A percentile compares a stretch with the other conserved stretches of the same genome.
phyloP scores from a whole-genome alignment of 2,329 filamentous ascomycete genomes.

The Xylariaceae sp. region DNA sequence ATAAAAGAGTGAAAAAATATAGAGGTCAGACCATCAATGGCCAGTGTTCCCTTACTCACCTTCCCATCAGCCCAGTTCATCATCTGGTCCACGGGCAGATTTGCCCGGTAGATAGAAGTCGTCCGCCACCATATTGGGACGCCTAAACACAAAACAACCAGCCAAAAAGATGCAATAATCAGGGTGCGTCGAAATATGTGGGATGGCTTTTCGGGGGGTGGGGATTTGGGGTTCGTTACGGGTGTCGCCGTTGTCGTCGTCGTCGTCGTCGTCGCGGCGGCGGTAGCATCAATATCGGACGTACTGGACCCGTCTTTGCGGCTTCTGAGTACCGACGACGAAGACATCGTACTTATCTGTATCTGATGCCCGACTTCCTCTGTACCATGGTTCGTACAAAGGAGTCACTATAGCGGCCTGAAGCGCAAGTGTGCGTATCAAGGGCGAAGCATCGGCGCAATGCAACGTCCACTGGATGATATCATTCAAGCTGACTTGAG shows the following conservation, averaged over 20 bases:
- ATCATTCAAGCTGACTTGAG: neutral
- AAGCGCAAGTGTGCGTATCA: slow-evolving; percentile 2
- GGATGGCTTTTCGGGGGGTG: slow-evolving; percentile 72
- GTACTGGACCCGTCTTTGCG: slow-evolving; percentile 8
- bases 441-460: neutral
- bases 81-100: slow-evolving; percentile 80
- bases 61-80: slow-evolving; percentile 85
- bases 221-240: slow-evolving; percentile 37
- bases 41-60: slow-evolving; percentile 42
- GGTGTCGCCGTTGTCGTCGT: slow-evolving; percentile 5
- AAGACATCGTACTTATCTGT: slow-evolving; percentile 14
- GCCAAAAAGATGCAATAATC: slow-evolving; percentile 87
- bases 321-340: slow-evolving; percentile 6
- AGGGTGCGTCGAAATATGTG: slow-evolving; percentile 63
- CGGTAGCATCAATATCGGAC: neutral
- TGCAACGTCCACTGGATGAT: neutral
- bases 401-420: neutral
- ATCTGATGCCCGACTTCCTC: neutral
- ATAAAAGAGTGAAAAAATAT: neutral
- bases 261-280: neutral
- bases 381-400: slow-evolving; percentile 8
- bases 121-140: slow-evolving; percentile 95
- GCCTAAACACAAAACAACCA: slow-evolving; percentile 74
- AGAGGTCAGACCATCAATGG: neutral
- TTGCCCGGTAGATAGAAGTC: slow-evolving; percentile 83